These are phyloP conservation scores for Alternaria ventricosa DNA, from an alignment of 2,329 filamentous ascomycete genomes.

Conservation along the genomic window DNA sequence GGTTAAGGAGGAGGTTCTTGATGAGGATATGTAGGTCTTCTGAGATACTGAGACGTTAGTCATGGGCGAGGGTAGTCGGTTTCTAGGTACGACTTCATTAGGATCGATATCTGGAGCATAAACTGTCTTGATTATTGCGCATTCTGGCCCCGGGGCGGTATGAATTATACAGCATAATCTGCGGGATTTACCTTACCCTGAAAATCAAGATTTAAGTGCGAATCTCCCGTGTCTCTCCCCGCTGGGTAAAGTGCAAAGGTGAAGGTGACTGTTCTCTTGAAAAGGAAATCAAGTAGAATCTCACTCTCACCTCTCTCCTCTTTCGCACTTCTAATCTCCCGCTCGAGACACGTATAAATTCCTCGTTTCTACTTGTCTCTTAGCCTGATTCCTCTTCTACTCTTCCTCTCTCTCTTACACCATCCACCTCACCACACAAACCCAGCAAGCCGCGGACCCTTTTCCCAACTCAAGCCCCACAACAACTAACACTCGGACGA, in stretches of 20 bases:
- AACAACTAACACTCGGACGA: background rate
- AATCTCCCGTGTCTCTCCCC: background rate
- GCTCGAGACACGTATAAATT: background rate
- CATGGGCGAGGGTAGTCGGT: background rate
- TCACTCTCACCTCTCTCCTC: background rate
- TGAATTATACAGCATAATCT: background rate
- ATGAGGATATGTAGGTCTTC: background rate
- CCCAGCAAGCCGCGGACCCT: background rate
- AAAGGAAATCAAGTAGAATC: background rate
- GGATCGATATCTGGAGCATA: background rate
- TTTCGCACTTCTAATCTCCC: background rate
- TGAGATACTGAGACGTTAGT: background rate
- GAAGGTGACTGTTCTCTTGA: background rate
- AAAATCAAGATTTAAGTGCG: background rate
- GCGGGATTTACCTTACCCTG: background rate
- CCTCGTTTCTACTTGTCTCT: background rate
- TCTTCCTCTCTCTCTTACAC: background rate
- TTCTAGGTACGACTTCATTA: background rate
- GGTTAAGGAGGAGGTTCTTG: conserved; percentile 8
- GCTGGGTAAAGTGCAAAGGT: background rate
- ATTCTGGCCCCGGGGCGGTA: background rate
- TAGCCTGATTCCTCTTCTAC: background rate
- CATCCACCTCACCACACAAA: background rate
- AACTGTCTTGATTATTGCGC: background rate
- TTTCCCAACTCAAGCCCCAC: background rate